These are phyloP conservation scores for Ceratobasidium sp. DNA, from an alignment of 1,284 basidiomycete species.

Conservation along the genomic window DNA sequence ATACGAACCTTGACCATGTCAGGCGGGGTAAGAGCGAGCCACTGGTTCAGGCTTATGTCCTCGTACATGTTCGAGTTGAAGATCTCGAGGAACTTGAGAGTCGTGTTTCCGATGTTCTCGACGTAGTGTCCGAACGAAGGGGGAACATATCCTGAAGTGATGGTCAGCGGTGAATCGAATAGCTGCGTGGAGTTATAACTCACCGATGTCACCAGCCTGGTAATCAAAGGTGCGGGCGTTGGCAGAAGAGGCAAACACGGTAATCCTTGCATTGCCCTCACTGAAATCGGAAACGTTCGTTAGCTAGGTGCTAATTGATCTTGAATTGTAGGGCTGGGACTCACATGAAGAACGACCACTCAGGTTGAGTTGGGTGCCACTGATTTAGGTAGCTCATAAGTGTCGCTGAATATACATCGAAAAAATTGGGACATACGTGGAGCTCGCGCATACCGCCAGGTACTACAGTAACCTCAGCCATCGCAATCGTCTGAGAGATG, in stretches of 20 bases:
- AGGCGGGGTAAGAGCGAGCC: constrained; percentile 77
- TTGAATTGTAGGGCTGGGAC: background rate
- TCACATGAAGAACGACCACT: constrained; percentile 54
- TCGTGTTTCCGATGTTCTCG: constrained; percentile 76
- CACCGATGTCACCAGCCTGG: constrained; percentile 65
- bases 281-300: constrained; percentile 54
- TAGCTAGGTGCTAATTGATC: background rate
- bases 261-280: constrained; percentile 65
- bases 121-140: constrained; percentile 75
- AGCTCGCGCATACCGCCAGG: constrained; percentile 58
- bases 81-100: constrained; percentile 74
- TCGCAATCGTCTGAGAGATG: constrained; percentile 70
- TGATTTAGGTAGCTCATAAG: constrained; percentile 38
- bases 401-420: constrained; percentile 22
- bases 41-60: constrained; percentile 73
- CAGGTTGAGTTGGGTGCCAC: constrained; percentile 47
- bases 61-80: constrained; percentile 69
- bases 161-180: constrained; percentile 56
- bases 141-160: constrained; percentile 65
- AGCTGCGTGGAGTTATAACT: constrained; percentile 51
- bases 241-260: constrained; percentile 6
- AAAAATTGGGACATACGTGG: constrained; percentile 61
- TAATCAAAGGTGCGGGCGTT: constrained; percentile 12
- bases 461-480: constrained; percentile 66
- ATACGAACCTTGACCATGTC: constrained; percentile 64